Base-by-base conservation (phyloP, 768 basidiomycete genomes). In the Leccinum boreale region DNA sequence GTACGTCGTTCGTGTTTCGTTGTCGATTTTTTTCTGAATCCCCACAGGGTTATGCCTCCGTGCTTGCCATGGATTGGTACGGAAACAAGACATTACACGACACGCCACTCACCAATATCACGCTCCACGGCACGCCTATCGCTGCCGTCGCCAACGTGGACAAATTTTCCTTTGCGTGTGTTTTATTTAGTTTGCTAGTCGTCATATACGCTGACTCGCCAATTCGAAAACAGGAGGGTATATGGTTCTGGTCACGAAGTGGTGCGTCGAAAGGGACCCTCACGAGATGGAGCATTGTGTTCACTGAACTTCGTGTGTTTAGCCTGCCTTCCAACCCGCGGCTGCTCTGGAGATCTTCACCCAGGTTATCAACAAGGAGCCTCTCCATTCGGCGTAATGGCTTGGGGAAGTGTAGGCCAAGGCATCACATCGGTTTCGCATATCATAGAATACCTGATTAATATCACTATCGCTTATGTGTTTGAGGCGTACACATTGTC, bases 151-250 rank as follows among this genome's bases (percentile, higher is more conserved):
- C 84, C 65, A 86, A 86, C 50, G 81, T 87, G 33, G 84, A 83
- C 59, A 84, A 85, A 57, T 86, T 87, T 64, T 75, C 82, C 0
- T 88, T 87, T 67, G 86, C 84, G 85, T 86, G 56, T 65, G 85
- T 79, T 21, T 12, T 33, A 12, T 33, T 35, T 36, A 0, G 15
- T 36, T 36, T 36, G 2, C 1, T 15, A 17, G 3, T 17, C 1
- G 7, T 28, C 4, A 33, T 17, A 19, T 19, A 26, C 2, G 8
- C 29, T 39, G 15, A 53, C 33, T 15, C 39, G 29, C 15, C 21
- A n/a, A 24, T 55, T 3, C 31, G 7, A 17, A 19, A 15, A 26
- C 35, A 85, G 85, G 59, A 76, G 84, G 11, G 78, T 88, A 0
- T 86, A 74, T 65, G 75, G 67, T 58, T 73, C 85, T 6, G 85